Evolutionary conservation across 345 rosid genomes (phyloP).

Genomic region (Durio zibethinus): DNA sequence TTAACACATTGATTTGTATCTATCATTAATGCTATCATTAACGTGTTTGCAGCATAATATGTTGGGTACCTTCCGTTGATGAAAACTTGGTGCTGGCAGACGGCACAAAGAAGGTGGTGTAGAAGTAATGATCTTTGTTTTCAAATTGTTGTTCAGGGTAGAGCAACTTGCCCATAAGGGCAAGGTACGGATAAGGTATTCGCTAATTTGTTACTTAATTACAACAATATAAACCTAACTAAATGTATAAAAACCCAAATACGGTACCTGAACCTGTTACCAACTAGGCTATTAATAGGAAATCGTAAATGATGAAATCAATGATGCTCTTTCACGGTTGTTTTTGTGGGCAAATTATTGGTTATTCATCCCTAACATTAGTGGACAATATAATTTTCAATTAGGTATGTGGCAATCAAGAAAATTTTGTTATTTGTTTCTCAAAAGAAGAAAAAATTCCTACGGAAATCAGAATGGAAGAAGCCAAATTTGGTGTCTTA

Average conservation of each 20-base stretch:
- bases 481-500: neutral
- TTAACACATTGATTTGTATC: too few relatives aligned
- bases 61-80: neutral
- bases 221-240: neutral
- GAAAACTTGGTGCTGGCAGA: neutral
- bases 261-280: neutral
- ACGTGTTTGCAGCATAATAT: neutral
- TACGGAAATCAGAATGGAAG: neutral
- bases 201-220: neutral
- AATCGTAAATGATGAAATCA: neutral
- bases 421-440: too few relatives aligned
- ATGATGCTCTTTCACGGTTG: too few relatives aligned
- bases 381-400: too few relatives aligned
- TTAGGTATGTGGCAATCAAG: too few relatives aligned
- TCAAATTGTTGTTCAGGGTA: neutral
- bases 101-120: neutral
- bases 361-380: too few relatives aligned
- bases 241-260: too few relatives aligned
- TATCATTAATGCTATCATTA: too few relatives aligned
- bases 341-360: too few relatives aligned
- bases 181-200: neutral
- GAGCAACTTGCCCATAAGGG: neutral
- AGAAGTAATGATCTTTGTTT: neutral
- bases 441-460: too few relatives aligned
- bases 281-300: neutral